A percentile compares a stretch with the other conserved stretches of the same genome.
These are phyloP conservation scores for Pichia insulana DNA, from an alignment of 805 yeast species.

Conservation along the genomic window DNA sequence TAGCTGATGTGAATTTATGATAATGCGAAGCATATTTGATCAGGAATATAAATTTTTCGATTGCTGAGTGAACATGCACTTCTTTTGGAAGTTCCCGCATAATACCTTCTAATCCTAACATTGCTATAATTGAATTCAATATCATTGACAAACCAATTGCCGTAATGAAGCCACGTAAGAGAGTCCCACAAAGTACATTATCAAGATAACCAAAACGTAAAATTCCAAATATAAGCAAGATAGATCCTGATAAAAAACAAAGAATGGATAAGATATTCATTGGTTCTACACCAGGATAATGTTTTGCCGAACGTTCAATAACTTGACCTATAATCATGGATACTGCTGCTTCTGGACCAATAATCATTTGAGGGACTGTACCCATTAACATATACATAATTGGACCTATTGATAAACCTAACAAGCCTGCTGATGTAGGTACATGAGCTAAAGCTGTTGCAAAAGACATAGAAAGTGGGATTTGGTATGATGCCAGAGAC, in stretches of 20 bases:
- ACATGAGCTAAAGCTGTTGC: slow-evolving; percentile 80
- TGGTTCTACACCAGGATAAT: slow-evolving; percentile 32
- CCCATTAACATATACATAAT: slow-evolving; percentile 72
- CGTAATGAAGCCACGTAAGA: slow-evolving; percentile 74
- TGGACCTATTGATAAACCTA: slow-evolving; percentile 71
- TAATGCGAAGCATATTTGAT: slow-evolving; percentile 35
- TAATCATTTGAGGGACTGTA: slow-evolving; percentile 80
- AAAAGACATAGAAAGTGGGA: slow-evolving; percentile 75
- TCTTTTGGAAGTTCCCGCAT: slow-evolving; percentile 36
- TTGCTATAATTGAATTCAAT: slow-evolving; percentile 62
- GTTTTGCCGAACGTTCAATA: slow-evolving; percentile 46
- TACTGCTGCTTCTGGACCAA: slow-evolving; percentile 88
- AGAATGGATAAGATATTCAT: slow-evolving; percentile 58
- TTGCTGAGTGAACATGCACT: slow-evolving; percentile 58
- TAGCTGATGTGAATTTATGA: slow-evolving; percentile 52
- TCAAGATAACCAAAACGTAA: slow-evolving; percentile 82
- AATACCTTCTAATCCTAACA: slow-evolving; percentile 53
- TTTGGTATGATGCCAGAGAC: slow-evolving; percentile 82
- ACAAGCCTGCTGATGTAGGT: slow-evolving; percentile 72
- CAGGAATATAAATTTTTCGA: slow-evolving; percentile 57
- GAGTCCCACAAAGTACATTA: slow-evolving; percentile 65
- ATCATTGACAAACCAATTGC: slow-evolving; percentile 84
- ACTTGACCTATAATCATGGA: slow-evolving; percentile 78
- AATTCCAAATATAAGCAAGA: slow-evolving; percentile 64
- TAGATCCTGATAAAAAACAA: slow-evolving; percentile 67